These are phyloP conservation scores for Elongisporangium anandrum DNA, from an alignment of 352 stramenopile genomes.

Conservation along the genomic window DNA sequence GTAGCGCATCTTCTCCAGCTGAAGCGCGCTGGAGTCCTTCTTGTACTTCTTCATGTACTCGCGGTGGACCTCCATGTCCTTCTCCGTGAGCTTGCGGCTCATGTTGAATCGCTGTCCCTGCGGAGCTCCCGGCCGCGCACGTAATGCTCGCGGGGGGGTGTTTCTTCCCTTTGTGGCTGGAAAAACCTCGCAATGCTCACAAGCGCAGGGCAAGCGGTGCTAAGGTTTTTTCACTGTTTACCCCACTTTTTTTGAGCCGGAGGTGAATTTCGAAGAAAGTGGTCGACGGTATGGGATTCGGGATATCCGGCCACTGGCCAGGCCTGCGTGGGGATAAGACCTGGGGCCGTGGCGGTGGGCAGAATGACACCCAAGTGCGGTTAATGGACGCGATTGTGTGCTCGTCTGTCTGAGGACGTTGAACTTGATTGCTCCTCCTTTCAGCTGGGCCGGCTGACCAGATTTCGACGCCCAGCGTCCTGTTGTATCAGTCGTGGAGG, in stretches of 20 bases:
- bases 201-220: background rate
- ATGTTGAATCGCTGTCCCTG: background rate
- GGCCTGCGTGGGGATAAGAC: background rate
- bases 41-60: constrained; percentile 90
- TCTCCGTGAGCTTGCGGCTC: constrained; percentile 35
- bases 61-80: constrained; percentile 79
- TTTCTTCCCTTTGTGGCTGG: background rate
- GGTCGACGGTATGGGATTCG: background rate
- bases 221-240: background rate
- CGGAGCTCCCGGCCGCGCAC: background rate
- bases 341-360: background rate
- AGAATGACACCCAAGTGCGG: background rate
- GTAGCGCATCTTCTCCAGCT: constrained; percentile 52
- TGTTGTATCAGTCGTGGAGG: too few species aligned
- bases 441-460: background rate
- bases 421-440: background rate
- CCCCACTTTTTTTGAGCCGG: background rate
- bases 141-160: background rate
- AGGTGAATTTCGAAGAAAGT: background rate
- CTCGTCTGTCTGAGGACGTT: too few species aligned
- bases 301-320: too few species aligned
- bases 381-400: background rate
- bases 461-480: background rate
- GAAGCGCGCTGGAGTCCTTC: constrained; percentile 67
- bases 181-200: background rate